Evolutionary conservation across 495 filamentous ascomycete genomes (phyloP), one percentile per base, ranked within the genome.

Genomic region (Trichoderma reesei): DNA sequence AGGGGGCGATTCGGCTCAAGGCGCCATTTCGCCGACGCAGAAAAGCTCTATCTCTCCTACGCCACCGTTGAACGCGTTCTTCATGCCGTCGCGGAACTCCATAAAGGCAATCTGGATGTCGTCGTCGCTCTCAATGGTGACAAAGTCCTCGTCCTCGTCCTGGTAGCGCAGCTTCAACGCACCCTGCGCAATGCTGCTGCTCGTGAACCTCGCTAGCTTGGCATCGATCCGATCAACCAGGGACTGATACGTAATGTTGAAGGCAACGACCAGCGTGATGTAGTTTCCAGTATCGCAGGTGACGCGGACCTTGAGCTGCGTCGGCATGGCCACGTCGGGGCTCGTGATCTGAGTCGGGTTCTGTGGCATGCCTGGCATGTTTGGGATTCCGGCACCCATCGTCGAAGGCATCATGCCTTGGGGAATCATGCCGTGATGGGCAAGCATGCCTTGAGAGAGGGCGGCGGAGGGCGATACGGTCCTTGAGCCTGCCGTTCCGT

Each of bases 221-320:
- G 89, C 89, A 73, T 98, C 95, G 70, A 98, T 97, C n/a, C 94
- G 91, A 70, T 98, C 92, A 60, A 91, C 90, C 31, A 98, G 80
- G 37, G 90, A 92, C 60, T 92, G 89, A 75, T 95, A 96, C 56
- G 89, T 84, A 69, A 98, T 98, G 69, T 91, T 94, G 77, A 88
- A 93, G 26, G 90, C 86, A 51, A 95, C 94, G 39, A 98, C 92
- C 11, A 98, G 81, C 0, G 92, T 96, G 64, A 97, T 87, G 68
- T 95, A 92, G 65, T 83, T 86, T 18, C 85, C 84, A 61, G 85
- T 85, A 16, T 90, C 88, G 69, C 89, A 94, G 69, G 90, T 90
- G 41, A 98, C 91, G 74, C 92, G 96, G 62, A 96, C 91, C 72
- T 96, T 97, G 62, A 98, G 82, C 68, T 98, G 95, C 16, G 86